Evolutionary conservation across 257 asterid species (phyloP).

Genomic region (Nyctanthes arbortristis): DNA sequence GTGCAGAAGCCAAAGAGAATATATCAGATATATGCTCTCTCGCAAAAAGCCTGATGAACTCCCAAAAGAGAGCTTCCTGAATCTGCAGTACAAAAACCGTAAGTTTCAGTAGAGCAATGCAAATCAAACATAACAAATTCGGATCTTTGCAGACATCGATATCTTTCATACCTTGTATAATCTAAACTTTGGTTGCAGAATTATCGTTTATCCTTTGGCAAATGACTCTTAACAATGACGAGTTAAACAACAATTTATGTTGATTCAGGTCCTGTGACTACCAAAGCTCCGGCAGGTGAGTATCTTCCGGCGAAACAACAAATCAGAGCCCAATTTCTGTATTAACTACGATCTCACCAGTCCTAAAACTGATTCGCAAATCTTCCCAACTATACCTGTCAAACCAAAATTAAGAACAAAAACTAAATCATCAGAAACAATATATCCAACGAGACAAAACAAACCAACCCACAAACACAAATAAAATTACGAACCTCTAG

Average conservation of each 20-base stretch:
- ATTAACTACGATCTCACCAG: slow-evolving; percentile 25
- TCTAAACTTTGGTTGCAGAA: slow-evolving; percentile 7
- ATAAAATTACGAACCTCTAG: slow-evolving; percentile 31
- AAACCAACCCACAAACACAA: neutral
- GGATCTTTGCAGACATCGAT: slow-evolving; percentile 13
- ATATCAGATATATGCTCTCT: no score
- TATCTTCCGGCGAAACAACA: slow-evolving; percentile 12
- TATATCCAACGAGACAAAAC: neutral
- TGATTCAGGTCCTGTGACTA: slow-evolving; percentile 23
- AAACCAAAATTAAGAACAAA: slow-evolving; percentile 15
- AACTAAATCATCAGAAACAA: neutral
- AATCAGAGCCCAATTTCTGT: slow-evolving; percentile 13
- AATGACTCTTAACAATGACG: slow-evolving; percentile 8
- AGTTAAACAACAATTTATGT: slow-evolving; percentile 25
- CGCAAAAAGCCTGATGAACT: neutral
- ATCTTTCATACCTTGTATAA: slow-evolving; percentile 22
- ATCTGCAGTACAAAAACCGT: slow-evolving; percentile 28
- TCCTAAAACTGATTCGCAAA: slow-evolving; percentile 33
- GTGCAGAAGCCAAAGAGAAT: neutral
- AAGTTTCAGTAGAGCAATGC: slow-evolving; percentile 24
- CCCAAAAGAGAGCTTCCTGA: slow-evolving; percentile 24
- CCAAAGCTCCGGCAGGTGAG: neutral
- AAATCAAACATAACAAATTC: slow-evolving; percentile 17
- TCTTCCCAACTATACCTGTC: slow-evolving; percentile 37
- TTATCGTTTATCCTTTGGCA: neutral